phyloP scores from a whole-genome alignment of 805 yeast species.

The Wickerhamomyces bovis region DNA sequence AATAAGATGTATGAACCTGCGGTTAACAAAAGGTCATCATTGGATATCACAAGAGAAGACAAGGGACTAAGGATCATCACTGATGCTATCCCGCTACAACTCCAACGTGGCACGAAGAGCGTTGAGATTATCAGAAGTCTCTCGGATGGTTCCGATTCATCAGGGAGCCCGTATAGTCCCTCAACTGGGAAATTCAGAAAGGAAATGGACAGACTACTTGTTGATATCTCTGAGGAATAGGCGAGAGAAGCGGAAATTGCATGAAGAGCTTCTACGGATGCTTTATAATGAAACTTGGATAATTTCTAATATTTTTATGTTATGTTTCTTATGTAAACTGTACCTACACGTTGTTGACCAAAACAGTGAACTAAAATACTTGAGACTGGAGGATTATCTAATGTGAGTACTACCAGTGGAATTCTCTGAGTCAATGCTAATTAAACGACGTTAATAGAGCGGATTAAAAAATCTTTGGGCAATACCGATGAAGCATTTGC shows the following conservation, averaged over 20 bases:
- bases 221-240: conserved; percentile 19
- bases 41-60: conserved; percentile 16
- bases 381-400: too few relatives aligned
- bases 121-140: conserved; percentile 24
- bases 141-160: conserved; percentile 2
- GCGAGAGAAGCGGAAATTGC: neutral
- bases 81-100: conserved; percentile 3
- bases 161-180: neutral
- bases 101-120: conserved; percentile 22
- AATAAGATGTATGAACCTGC: conserved; percentile 39
- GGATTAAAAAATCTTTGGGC: too few relatives aligned
- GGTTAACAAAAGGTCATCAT: conserved; percentile 21
- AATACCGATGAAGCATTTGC: too few relatives aligned
- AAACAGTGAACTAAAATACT: too few relatives aligned
- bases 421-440: too few relatives aligned
- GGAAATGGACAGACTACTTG: conserved; percentile 9
- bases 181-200: neutral
- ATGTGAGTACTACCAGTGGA: too few relatives aligned
- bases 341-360: too few relatives aligned
- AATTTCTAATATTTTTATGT: too few relatives aligned
- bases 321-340: too few relatives aligned
- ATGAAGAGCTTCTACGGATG: neutral
- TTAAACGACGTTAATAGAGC: too few relatives aligned
- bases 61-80: neutral
- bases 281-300: neutral